Evolutionary conservation across 2,329 filamentous ascomycete species (phyloP).

Genomic region (Monosporascus sp.): DNA sequence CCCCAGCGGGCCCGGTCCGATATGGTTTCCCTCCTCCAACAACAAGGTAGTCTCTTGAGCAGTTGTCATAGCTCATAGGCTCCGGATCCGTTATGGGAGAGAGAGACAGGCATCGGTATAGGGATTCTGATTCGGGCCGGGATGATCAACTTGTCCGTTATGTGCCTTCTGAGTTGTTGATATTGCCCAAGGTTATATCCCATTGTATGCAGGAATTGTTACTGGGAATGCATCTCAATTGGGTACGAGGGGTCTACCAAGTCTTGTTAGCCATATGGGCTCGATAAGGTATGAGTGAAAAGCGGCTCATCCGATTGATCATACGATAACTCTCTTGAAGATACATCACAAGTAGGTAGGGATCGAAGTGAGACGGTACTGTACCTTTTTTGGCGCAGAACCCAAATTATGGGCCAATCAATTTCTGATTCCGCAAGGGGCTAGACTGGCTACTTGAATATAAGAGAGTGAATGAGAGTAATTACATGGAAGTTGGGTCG

Average conservation of each 20-base stretch:
- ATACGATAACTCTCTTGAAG: conserved; percentile 1
- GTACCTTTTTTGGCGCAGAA: conserved; percentile 12
- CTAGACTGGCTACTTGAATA: neutral
- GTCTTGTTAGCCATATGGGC: conserved; percentile 1
- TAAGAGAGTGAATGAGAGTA: conserved; percentile 3
- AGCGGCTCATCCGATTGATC: conserved; percentile 11
- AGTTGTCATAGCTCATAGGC: conserved; percentile 26
- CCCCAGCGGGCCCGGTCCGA: conserved; percentile 18
- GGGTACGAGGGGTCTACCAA: neutral
- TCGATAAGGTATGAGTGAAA: conserved; percentile 3
- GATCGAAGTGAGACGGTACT: conserved; percentile 10
- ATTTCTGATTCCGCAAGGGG: neutral
- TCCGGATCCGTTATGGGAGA: conserved; percentile 11
- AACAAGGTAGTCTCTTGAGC: conserved; percentile 13
- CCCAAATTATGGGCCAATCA: conserved; percentile 5
- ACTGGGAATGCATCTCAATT: neutral
- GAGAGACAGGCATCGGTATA: conserved; percentile 25
- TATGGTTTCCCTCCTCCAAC: conserved; percentile 21
- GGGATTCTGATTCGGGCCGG: conserved; percentile 4
- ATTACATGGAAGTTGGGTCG: neutral
- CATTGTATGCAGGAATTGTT: conserved; percentile 1
- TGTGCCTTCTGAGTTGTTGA: conserved; percentile 20
- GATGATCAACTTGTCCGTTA: conserved; percentile 18
- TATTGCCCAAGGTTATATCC: conserved; percentile 10
- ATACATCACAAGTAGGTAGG: conserved; percentile 16